phyloP scores from a whole-genome alignment of 2,329 filamentous ascomycete species.

The Colletotrichum musae region DNA sequence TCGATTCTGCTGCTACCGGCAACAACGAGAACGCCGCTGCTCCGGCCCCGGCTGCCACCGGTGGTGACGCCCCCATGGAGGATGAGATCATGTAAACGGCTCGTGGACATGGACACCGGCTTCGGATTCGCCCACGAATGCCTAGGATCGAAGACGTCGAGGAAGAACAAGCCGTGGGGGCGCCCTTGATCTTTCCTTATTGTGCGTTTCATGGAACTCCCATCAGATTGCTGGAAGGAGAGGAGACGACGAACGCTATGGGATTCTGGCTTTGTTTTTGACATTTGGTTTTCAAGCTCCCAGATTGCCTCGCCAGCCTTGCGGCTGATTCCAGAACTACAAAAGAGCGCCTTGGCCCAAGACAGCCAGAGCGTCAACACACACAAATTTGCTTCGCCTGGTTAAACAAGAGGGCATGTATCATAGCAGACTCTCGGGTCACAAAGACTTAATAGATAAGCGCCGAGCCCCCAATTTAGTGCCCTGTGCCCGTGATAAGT shows the following conservation, averaged over 20 bases:
- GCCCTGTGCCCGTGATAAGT: neutral
- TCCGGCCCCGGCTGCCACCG: slow-evolving; percentile 60
- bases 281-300: slow-evolving; percentile 37
- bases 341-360: slow-evolving; percentile 16
- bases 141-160: slow-evolving; percentile 10
- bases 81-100: slow-evolving; percentile 70
- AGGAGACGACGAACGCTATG: slow-evolving; percentile 24
- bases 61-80: slow-evolving; percentile 75
- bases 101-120: neutral
- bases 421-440: slow-evolving; percentile 34
- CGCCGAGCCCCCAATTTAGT: slow-evolving; percentile 30
- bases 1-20: slow-evolving; percentile 65
- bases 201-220: slow-evolving; percentile 26
- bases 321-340: slow-evolving; percentile 29
- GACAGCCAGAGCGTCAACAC: slow-evolving; percentile 10
- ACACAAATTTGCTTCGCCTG: slow-evolving; percentile 30
- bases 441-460: slow-evolving; percentile 34
- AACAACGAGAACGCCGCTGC: slow-evolving; percentile 61
- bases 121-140: slow-evolving; percentile 10
- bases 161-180: slow-evolving; percentile 8
- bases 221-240: slow-evolving; percentile 36
- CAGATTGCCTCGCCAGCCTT: slow-evolving; percentile 35
- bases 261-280: slow-evolving; percentile 36
- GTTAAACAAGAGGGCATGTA: slow-evolving; percentile 33
- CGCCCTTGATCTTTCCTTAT: slow-evolving; percentile 31